Evolutionary conservation across 495 filamentous ascomycete genomes (phyloP), one percentile per base, ranked within the genome.

Genomic region (Penicillium pulvis): DNA sequence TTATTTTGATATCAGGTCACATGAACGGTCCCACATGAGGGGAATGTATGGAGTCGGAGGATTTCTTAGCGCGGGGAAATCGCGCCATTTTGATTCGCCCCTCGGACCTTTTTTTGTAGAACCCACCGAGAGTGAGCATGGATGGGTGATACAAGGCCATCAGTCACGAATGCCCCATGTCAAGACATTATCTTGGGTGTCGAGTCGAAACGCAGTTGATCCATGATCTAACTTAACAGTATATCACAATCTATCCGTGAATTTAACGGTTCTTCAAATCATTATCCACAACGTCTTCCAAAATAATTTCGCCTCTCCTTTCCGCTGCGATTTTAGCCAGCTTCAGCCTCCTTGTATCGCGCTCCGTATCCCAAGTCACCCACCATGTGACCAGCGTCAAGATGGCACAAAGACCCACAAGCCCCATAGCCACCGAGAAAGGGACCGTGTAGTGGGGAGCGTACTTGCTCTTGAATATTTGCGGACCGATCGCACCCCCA

Each of bases 201-300:
- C 4, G 28, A 7, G 28, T 3, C 28, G 28, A 28, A 4, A 2
- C 3, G 4, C 4, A 3, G 28, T 28, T 7, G 28, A 28, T 3
- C 28, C 28, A 5, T 28, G 4, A 28, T 28, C 28, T 28, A 28
- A 4, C 1, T 7, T 2, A 5, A 28, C 28, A 7, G 4, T 28
- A 1, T 28, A 6, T 28, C 28, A 16, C 10, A 16, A 17, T 41
- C 2, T n/a, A n/a, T n/a, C n/a, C n/a, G n/a, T n/a, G 12, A 17
- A 16, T 7, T 49, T 10, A 49, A 31, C 16, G 26, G 16, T 16
- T 48, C 19, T 66, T 70, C 52, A 77, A 59, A 43, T 77, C 74
- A n/a, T 69, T 68, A 58, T 75, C 71, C 7, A 77, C 72, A 17
- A 79, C 66, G 63, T 77, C 76, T 45, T 77, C 73, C 59, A 80